Percentiles rank a stretch among this genome's conserved stretches.
Evolutionary conservation across 306 rosid species (phyloP).

Genomic region (Begonia peltatifolia): DNA sequence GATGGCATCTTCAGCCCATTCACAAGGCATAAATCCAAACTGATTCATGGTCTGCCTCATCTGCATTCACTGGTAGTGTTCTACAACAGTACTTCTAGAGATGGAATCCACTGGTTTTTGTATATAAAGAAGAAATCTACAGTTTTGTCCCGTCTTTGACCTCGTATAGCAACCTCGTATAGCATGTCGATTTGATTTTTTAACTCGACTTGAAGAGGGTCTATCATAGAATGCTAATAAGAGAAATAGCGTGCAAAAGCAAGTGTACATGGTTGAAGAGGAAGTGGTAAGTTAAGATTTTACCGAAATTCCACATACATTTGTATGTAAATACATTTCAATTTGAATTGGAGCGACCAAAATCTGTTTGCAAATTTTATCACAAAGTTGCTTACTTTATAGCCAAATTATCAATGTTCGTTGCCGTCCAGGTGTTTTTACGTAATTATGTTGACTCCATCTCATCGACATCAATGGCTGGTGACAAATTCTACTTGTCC

Average conservation of each 20-base stretch:
- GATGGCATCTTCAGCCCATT: conserved; percentile 40
- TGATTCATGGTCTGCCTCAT: conserved; percentile 14
- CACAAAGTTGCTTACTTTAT: too few relatives aligned
- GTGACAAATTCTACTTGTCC: too few relatives aligned
- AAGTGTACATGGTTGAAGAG: conserved; percentile 38
- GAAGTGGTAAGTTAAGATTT: not conserved
- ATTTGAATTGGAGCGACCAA: not conserved
- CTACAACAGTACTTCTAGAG: too few relatives aligned
- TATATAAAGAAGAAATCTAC: conserved; percentile 37
- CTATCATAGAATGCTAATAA: not conserved
- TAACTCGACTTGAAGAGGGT: conserved; percentile 1
- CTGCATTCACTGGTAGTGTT: too few relatives aligned
- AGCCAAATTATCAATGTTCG: too few relatives aligned
- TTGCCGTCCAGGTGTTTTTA: too few relatives aligned
- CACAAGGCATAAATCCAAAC: conserved; percentile 19
- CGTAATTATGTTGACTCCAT: too few relatives aligned
- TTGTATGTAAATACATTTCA: conserved; percentile 50
- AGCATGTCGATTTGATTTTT: conserved; percentile 1
- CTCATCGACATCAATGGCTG: too few relatives aligned
- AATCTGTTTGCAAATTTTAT: too few relatives aligned
- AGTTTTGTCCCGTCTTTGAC: too few relatives aligned
- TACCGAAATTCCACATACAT: conserved; percentile 11
- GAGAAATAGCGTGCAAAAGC: conserved; percentile 13
- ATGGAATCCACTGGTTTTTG: conserved; percentile 11
- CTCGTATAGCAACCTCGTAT: too few relatives aligned